Evolutionary conservation across 495 filamentous ascomycete species (phyloP), one percentile per base, ranked within the genome.

Genomic region (Penicillium macrosclerotiorum): DNA sequence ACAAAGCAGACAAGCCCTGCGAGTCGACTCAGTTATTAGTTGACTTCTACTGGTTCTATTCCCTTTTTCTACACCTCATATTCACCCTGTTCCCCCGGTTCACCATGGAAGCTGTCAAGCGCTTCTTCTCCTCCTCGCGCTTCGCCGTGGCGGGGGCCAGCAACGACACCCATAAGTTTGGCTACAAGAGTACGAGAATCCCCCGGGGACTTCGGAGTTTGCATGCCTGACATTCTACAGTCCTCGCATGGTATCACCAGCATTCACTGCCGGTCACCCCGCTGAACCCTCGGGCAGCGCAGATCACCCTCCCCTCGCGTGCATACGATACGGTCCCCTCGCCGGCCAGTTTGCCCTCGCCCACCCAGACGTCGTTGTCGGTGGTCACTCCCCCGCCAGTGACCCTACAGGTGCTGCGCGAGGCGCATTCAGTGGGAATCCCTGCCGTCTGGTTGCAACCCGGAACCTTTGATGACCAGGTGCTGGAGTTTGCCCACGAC

Each of bases 91-190:
- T 19, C 8, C 7, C 20, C 11, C 11, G 12, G 8, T 39, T 14
- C 22, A 57, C 19, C 11, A 74, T 73, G 74, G 72, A 72, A 37
- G 63, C 78, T 54, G 83, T 90, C 33, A 80, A 80, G 44, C 73
- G 75, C 7, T 96, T 98, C 77, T 95, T 98, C 76, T 75, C 78
- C 19, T 86, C 87, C 13, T 78, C 86, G 25, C 75, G 78, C 51
- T 98, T 89, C 62, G 92, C 91, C 39, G 92, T 98, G 31, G 90
- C 92, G 26, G 92, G 92, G 48, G 93, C 93, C 4, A 89, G 84
- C 69, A 85, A 83, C 33, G 88, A 93, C 64, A 68, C 87, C 37
- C 66, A 72, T 48, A 95, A 96, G 63, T 96, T 85, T 61, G 93
- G 93, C n/a, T 88, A 94, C 71, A 91, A 91, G 72, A 80, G 90